Evolutionary conservation across 768 basidiomycete genomes (phyloP).

Genomic region (Exsudoporus frostii): DNA sequence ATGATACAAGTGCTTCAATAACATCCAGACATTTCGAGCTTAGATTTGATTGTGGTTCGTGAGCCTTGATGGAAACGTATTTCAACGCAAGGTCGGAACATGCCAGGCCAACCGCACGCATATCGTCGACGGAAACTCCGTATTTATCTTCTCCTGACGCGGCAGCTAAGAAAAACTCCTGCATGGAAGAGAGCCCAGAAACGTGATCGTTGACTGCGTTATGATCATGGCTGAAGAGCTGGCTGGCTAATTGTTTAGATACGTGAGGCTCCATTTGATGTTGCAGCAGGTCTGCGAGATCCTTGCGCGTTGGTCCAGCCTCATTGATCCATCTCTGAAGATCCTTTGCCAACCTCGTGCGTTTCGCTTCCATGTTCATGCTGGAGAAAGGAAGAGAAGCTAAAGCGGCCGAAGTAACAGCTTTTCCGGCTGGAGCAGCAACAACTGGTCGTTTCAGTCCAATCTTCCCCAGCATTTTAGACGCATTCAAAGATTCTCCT

Average conservation of each 20-base stretch:
- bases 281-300: slow-evolving; percentile 81
- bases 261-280: slow-evolving; percentile 88
- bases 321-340: slow-evolving; percentile 83
- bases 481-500: slow-evolving; percentile 32
- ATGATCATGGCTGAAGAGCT: slow-evolving; percentile 93
- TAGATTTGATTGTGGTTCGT: slow-evolving; percentile 89
- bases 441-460: slow-evolving; percentile 46
- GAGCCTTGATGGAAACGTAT: slow-evolving; percentile 86
- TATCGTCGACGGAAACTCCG: slow-evolving; percentile 42
- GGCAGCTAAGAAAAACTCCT: slow-evolving; percentile 69
- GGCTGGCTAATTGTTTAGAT: slow-evolving; percentile 69
- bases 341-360: slow-evolving; percentile 69
- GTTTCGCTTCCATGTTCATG: slow-evolving; percentile 47
- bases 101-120: slow-evolving; percentile 67
- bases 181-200: slow-evolving; percentile 66
- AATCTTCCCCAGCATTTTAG: slow-evolving; percentile 36
- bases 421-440: slow-evolving; percentile 28
- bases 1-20: slow-evolving; percentile 71
- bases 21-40: slow-evolving; percentile 86
- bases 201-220: slow-evolving; percentile 92
- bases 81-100: slow-evolving; percentile 92
- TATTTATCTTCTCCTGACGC: slow-evolving; percentile 54
- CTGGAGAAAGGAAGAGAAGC: slow-evolving; percentile 34
- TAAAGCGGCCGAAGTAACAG: slow-evolving; percentile 32
- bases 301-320: slow-evolving; percentile 76